Base-by-base conservation (phyloP, 1,284 basidiomycete genomes). In the Irpex sp. region DNA sequence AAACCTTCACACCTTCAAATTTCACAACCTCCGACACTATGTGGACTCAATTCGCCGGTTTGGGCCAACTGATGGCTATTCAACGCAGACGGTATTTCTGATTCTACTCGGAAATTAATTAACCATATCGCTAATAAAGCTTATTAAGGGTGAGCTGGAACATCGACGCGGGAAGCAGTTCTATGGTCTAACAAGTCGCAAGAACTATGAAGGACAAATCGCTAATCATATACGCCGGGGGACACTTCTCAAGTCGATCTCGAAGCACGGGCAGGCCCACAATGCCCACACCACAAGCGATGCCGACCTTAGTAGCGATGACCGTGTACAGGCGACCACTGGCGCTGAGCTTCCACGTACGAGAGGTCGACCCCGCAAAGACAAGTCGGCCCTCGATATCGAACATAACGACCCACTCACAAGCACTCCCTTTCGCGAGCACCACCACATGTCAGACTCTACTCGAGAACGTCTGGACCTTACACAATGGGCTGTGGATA, bases 31-130 rank as follows among this genome's bases (percentile, higher is more conserved):
- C 0, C 70, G 72, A 0, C 72, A 80, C 59, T 78, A 78, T 62
- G 58, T 71, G 0, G 40, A 17, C 1, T 64, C 70, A 0, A 78
- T 81, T 8, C 55, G 62, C 5, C 58, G 37, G 1, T 71, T 69
- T 52, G 76, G 78, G 0, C 77, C 76, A 0, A 77, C 74, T 1
- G 79, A 81, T 49, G 73, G 67, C 15, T 76, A 72, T 62, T 68
- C 67, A 1, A 74, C 75, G 0, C 68, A 74, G 44, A 63, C 62
- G 2, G 75, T 76, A 60, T 37, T 37, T 69, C 7, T 6, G 49
- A 57, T 51, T 37, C 47, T 31, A 71, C 0, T 44, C n/a, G 77
- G 74, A 0, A 73, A 77, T 57, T 54, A 52, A 5, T 40, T 54
- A 21, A 15, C 34, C 44, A 31, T 36, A 6, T 15, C 47, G 1